Percentiles rank a stretch among this genome's conserved stretches.
Evolutionary conservation across 352 stramenopile genomes (phyloP).

Genomic region (Globisporangium yorkense): DNA sequence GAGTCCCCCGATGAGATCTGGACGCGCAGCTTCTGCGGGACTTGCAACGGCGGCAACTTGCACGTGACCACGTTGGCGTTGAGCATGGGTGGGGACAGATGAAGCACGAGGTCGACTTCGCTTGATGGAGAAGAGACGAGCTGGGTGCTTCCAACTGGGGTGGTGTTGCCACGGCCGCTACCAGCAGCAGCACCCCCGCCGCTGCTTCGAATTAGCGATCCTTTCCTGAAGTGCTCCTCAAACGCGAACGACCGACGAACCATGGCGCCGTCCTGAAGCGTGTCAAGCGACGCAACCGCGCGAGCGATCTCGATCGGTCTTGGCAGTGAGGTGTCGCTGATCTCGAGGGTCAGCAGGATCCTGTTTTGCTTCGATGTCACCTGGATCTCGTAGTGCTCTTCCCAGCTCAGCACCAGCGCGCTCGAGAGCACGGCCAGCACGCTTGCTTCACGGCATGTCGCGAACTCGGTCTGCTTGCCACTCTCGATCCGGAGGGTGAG

Average conservation of each 20-base stretch:
- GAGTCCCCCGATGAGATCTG: conserved; percentile 64
- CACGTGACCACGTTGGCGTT: conserved; percentile 33
- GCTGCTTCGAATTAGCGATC: conserved; percentile 6
- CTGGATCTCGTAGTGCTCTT: conserved; percentile 63
- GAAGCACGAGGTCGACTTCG: conserved; percentile 54
- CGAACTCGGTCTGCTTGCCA: conserved; percentile 30
- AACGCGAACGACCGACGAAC: conserved; percentile 22
- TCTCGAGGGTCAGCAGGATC: conserved; percentile 42
- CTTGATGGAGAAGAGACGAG: conserved; percentile 6
- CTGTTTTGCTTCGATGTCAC: conserved; percentile 21
- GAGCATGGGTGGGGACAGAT: conserved; percentile 51
- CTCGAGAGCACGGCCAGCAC: conserved; percentile 28
- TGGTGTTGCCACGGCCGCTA: background rate
- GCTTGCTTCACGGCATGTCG: conserved; percentile 37
- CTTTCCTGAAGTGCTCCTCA: conserved; percentile 52
- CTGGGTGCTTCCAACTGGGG: background rate
- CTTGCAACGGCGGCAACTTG: conserved; percentile 19
- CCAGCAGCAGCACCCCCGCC: background rate
- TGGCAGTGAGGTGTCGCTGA: conserved; percentile 26
- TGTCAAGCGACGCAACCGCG: conserved; percentile 24
- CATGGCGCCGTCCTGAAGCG: conserved; percentile 35
- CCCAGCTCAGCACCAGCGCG: conserved; percentile 37
- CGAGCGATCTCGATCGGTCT: conserved; percentile 42
- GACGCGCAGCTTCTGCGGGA: conserved; percentile 32
- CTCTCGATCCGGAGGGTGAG: conserved; percentile 47